A percentile compares a stretch with the other conserved stretches of the same genome.
Evolutionary conservation across 2,329 filamentous ascomycete species (phyloP).

Genomic region (Onygenales sp.): DNA sequence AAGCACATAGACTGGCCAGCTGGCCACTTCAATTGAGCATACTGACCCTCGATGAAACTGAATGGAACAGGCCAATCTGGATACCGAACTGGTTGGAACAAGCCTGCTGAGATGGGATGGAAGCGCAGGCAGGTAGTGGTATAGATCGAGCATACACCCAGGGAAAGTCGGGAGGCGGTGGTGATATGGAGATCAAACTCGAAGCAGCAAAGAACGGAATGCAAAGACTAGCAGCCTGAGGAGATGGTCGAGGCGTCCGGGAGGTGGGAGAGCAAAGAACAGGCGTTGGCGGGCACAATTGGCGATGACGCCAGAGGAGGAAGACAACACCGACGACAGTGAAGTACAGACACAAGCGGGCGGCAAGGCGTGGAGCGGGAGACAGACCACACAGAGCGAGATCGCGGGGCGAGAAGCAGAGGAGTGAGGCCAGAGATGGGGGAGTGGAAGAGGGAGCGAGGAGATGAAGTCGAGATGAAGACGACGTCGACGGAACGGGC

Average conservation of each 20-base stretch:
- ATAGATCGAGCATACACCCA: no score
- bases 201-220: background rate
- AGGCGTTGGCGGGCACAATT: no score
- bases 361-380: background rate
- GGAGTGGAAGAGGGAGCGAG: constrained; percentile 7
- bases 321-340: background rate
- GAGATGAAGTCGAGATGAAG: constrained; percentile 14
- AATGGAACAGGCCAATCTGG: background rate
- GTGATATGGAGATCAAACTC: no score
- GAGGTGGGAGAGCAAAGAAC: no score
- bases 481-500: constrained; percentile 1
- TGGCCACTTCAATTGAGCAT: constrained; percentile 1
- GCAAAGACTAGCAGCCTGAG: background rate
- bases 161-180: no score
- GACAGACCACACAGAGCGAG: background rate
- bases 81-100: background rate
- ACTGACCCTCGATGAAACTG: constrained; percentile 1
- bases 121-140: no score
- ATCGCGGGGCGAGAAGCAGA: constrained; percentile 10
- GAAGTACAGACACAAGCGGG: background rate
- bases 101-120: background rate
- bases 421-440: constrained; percentile 8
- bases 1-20: background rate
- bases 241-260: background rate
- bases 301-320: background rate